A percentile compares a stretch with the other conserved stretches of the same genome.
These are phyloP conservation scores for Trypanosomatidae sp. DNA, from an alignment of 208 protist genomes.

Conservation along the genomic window DNA sequence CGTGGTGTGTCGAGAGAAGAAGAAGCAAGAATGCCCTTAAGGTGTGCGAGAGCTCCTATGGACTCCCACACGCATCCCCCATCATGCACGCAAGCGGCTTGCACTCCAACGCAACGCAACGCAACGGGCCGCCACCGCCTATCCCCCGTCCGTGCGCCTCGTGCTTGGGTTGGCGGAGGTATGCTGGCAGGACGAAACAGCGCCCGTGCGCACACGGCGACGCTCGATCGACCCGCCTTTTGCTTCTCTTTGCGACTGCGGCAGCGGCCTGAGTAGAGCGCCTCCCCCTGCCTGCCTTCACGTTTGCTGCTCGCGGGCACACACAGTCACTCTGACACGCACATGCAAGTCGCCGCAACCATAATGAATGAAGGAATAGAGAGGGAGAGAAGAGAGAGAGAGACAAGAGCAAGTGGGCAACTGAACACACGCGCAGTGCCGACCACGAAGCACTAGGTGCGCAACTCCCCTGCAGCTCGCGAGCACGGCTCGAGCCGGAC, in stretches of 20 bases:
- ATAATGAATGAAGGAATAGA: neutral
- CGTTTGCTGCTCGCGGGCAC: neutral
- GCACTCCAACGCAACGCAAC: neutral
- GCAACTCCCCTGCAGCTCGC: neutral
- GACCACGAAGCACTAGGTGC: neutral
- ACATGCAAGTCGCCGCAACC: neutral
- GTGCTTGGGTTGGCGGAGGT: neutral
- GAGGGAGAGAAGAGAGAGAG: neutral
- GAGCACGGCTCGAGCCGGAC: neutral
- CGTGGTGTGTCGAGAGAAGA: neutral
- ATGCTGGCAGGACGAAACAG: neutral
- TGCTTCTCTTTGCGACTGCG: neutral
- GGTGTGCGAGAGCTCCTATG: neutral
- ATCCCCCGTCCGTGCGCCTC: neutral
- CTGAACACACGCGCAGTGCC: neutral
- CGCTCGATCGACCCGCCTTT: neutral
- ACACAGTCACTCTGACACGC: neutral
- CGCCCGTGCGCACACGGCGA: neutral
- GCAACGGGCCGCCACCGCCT: neutral
- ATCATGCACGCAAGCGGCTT: neutral
- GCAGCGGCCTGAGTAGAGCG: neutral
- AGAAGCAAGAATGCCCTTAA: neutral
- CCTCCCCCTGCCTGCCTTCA: neutral
- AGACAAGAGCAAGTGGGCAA: neutral
- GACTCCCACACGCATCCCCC: neutral